Conservation (phyloP, 2,329 filamentous ascomycete genomes). For the Torrubiellomyces zombiae region DNA sequence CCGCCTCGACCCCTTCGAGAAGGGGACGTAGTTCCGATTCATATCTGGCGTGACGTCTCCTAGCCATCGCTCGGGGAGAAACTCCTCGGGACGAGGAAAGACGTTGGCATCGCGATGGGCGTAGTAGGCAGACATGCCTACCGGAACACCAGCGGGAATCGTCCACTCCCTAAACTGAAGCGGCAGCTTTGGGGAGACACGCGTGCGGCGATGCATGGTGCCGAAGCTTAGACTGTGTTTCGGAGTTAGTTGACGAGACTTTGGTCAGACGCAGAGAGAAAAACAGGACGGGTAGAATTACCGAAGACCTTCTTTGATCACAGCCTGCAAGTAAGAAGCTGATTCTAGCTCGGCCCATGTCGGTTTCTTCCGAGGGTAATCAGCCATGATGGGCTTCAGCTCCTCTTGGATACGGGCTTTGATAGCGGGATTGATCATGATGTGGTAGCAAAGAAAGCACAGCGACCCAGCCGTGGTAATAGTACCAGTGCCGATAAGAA, state of each 20-base stretch:
- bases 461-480: slow-evolving; percentile 19
- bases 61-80: slow-evolving; percentile 3
- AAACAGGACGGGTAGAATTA: no score
- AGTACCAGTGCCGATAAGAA: slow-evolving; percentile 18
- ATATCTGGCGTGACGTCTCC: no score
- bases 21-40: no score
- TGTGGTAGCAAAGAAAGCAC: slow-evolving; percentile 1
- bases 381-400: background rate
- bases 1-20: no score
- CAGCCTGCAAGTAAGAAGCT: background rate
- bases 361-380: background rate
- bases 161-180: background rate
- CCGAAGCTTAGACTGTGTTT: background rate
- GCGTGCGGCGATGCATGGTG: background rate
- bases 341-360: background rate
- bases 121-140: slow-evolving; percentile 1
- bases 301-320: background rate
- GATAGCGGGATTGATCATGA: background rate
- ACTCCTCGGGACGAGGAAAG: slow-evolving; percentile 3
- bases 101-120: slow-evolving; percentile 1
- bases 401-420: background rate
- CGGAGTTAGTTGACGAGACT: background rate
- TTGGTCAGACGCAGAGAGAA: no score
- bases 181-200: background rate
- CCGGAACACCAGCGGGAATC: background rate